Evolutionary conservation across 257 asterid species (phyloP), one percentile per base, ranked within the genome.

Genomic region (Agastache rugosa): DNA sequence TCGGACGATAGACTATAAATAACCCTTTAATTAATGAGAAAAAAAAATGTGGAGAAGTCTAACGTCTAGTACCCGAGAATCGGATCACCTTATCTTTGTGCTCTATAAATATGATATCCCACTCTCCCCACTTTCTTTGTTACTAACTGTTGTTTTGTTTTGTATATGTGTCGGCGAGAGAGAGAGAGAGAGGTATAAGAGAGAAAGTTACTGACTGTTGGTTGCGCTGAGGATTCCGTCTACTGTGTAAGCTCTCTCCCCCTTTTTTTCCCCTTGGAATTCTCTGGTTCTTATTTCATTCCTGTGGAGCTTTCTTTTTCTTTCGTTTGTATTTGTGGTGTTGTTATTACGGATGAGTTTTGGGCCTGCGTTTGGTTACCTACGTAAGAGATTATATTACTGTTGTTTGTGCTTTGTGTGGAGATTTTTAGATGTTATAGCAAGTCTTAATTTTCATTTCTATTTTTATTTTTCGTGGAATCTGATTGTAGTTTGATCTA

Each of bases 91-190:
- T 69, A 48, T 75, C 71, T 66, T 78, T 60, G 14, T 58, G 63
- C 35, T 83, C 90, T 76, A 86, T 87, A 87, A 84, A 86, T 86
- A 87, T 79, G 83, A 86, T 86, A 87, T 79, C 63, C 15, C 60
- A 62, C 71, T 41, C 1, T 34, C 50, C 50, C 53, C 20, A 25
- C 70, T 25, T 34, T 19, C 79, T 70, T 31, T 19, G 53, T 44
- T 58, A 20, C 22, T 19, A 50, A 25, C 23, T 64, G 35, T 61
- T 41, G 73, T 53, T 44, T 15, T 45, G 35, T 22, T n/a, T 51
- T 44, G 23, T 45, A 61, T 63, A 23, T 4, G 67, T 45, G 41
- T 42, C 5, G 3, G 27, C 11, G 20, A 4, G 77, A 41, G 83
- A 34, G 47, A 78, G 75, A 66, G 62, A 53, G 61, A 48, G 69